A percentile compares a stretch with the other conserved stretches of the same genome.
Evolutionary conservation across 2,329 filamentous ascomycete genomes (phyloP).

Genomic region (Monosporascus sp.): DNA sequence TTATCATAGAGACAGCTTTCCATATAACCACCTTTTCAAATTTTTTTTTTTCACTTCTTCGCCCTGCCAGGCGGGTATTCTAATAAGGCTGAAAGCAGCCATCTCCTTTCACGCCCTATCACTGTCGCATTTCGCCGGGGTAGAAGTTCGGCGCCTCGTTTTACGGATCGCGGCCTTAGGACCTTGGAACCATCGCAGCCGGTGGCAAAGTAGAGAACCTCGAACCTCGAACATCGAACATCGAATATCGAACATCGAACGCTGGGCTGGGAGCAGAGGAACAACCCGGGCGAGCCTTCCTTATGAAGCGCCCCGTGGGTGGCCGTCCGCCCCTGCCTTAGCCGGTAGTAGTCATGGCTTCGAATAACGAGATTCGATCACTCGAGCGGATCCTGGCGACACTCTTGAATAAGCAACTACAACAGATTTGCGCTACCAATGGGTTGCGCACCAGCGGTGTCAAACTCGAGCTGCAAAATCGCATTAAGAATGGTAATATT

Average conservation of each 20-base stretch:
- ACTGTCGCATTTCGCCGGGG: no score
- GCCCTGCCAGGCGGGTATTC: no score
- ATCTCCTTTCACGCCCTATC: no score
- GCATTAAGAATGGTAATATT: conserved; percentile 66
- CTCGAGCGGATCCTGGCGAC: conserved; percentile 41
- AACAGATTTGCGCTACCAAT: conserved; percentile 70
- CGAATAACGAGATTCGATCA: conserved; percentile 35
- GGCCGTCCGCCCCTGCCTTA: conserved; percentile 16
- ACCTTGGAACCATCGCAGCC: background rate
- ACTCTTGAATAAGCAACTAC: conserved; percentile 60
- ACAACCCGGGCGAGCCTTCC: conserved; percentile 15
- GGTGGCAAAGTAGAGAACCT: background rate
- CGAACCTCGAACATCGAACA: background rate
- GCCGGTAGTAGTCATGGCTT: conserved; percentile 22
- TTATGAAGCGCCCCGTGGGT: conserved; percentile 18
- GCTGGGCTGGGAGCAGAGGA: background rate
- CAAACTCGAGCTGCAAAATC: conserved; percentile 74
- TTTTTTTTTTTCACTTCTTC: no score
- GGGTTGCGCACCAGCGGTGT: conserved; percentile 73
- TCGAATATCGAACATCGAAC: background rate
- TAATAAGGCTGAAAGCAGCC: no score
- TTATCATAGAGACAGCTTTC: no score
- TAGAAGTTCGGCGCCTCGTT: no score
- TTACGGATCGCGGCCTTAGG: no score
- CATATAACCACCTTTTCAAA: no score